Percentiles rank a stretch among this genome's conserved stretches.
These are phyloP conservation scores for Myxozyma nipponensis DNA, from an alignment of 805 yeast species.

Conservation along the genomic window DNA sequence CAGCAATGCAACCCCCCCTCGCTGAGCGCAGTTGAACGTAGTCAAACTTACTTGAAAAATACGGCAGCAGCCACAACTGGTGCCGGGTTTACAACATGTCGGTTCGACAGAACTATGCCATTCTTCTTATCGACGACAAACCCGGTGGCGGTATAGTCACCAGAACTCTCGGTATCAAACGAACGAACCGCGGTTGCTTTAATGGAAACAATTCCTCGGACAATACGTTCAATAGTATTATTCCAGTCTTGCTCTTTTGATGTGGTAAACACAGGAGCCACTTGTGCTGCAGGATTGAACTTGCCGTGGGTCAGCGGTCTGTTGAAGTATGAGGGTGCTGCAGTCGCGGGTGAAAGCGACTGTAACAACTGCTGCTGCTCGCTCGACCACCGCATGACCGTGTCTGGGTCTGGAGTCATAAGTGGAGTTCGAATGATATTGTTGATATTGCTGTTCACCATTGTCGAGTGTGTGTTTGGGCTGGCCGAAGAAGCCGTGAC, in stretches of 20 bases:
- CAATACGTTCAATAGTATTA: constrained; percentile 23
- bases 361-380: background rate
- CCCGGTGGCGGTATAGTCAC: constrained; percentile 28
- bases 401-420: constrained; percentile 24
- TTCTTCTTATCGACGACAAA: constrained; percentile 26
- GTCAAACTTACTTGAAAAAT: constrained; percentile 21
- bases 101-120: constrained; percentile 25
- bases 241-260: constrained; percentile 24
- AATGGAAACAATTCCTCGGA: constrained; percentile 27
- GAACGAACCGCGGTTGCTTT: constrained; percentile 26
- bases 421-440: constrained; percentile 22
- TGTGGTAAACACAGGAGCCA: constrained; percentile 1
- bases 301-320: constrained; percentile 5
- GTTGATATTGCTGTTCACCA: background rate
- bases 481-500: background rate
- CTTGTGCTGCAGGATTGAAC: background rate
- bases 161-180: constrained; percentile 25
- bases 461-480: no score
- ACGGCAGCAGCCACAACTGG: constrained; percentile 27
- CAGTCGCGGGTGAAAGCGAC: background rate
- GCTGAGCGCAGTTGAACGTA: background rate
- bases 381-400: constrained; percentile 15
- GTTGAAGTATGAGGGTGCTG: constrained; percentile 1
- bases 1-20: background rate
- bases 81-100: constrained; percentile 26